Evolutionary conservation across 176 grass and related monocot species (phyloP).

Genomic region (Paspalum notatum): DNA sequence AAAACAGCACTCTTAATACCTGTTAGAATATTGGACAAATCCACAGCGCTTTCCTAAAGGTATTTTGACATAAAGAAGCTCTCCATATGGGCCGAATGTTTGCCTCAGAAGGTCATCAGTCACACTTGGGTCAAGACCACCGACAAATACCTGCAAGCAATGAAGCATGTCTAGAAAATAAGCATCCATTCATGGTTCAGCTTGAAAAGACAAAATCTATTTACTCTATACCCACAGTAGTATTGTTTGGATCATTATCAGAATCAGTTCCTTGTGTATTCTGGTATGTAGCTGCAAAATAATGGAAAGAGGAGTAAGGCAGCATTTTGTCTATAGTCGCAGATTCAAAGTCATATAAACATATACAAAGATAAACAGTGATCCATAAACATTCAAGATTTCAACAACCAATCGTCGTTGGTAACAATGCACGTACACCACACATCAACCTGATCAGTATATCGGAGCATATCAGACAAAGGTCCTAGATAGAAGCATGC

Average conservation of each 20-base stretch:
- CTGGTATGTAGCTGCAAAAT: slow-evolving; percentile 50
- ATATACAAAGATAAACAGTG: not conserved
- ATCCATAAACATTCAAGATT: not conserved
- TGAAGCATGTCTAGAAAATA: not conserved
- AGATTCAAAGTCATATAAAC: not conserved
- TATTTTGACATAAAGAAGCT: slow-evolving; percentile 60
- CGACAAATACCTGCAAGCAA: slow-evolving; percentile 64
- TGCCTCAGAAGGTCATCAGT: slow-evolving; percentile 55
- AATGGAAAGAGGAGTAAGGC: slow-evolving; percentile 17
- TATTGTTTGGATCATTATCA: slow-evolving; percentile 57
- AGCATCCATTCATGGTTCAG: not conserved
- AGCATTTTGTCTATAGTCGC: not conserved
- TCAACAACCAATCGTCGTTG: not conserved
- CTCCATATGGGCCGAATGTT: slow-evolving; percentile 62
- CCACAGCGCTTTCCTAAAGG: slow-evolving; percentile 62
- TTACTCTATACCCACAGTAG: slow-evolving; percentile 50
- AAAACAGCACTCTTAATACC: slow-evolving; percentile 18
- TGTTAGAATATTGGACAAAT: slow-evolving; percentile 65
- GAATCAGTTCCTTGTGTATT: slow-evolving; percentile 51
- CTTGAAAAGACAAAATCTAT: slow-evolving; percentile 3
- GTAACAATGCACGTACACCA: not conserved
- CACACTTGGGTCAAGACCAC: slow-evolving; percentile 60
- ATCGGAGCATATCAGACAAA: slow-evolving; percentile 5
- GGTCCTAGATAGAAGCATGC: too few species aligned
- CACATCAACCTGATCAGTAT: not conserved